Percentiles rank a stretch among this genome's conserved stretches.
phyloP scores from a whole-genome alignment of 176 grass and related monocot species.

The Zea mays region DNA sequence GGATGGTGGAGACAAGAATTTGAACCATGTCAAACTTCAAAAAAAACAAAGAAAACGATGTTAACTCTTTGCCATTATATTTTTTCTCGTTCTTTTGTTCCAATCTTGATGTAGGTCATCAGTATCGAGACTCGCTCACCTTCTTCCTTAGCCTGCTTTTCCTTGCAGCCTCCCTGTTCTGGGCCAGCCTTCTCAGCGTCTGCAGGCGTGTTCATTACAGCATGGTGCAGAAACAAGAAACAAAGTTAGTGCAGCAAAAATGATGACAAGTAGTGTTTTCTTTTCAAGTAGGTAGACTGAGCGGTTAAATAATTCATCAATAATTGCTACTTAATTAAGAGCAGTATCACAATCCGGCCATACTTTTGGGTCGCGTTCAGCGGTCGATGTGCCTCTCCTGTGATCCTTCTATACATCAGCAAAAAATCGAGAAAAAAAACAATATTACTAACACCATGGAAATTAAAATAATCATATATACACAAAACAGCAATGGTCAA shows the following conservation, averaged over 20 bases:
- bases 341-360: constrained; percentile 11
- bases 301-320: background rate
- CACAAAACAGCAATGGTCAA: background rate
- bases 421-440: background rate
- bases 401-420: constrained; percentile 77
- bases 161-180: constrained; percentile 97
- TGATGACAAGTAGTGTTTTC: background rate
- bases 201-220: constrained; percentile 31
- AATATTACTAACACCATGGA: background rate
- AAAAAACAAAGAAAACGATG: background rate
- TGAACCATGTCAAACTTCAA: background rate
- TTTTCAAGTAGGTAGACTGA: background rate
- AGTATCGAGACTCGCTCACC: constrained; percentile 45
- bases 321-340: background rate
- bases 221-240: constrained; percentile 8
- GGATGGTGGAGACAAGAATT: background rate
- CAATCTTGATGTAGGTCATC: constrained; percentile 4
- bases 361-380: constrained; percentile 91
- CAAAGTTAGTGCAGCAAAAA: background rate
- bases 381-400: constrained; percentile 49
- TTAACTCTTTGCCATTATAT: background rate
- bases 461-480: background rate
- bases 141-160: constrained; percentile 98
- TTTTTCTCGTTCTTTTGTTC: background rate
- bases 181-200: constrained; percentile 92